A percentile compares a stretch with the other conserved stretches of the same genome.
Evolutionary conservation across 2,329 filamentous ascomycete genomes (phyloP).

Genomic region (Penicillium fuscoglaucum): DNA sequence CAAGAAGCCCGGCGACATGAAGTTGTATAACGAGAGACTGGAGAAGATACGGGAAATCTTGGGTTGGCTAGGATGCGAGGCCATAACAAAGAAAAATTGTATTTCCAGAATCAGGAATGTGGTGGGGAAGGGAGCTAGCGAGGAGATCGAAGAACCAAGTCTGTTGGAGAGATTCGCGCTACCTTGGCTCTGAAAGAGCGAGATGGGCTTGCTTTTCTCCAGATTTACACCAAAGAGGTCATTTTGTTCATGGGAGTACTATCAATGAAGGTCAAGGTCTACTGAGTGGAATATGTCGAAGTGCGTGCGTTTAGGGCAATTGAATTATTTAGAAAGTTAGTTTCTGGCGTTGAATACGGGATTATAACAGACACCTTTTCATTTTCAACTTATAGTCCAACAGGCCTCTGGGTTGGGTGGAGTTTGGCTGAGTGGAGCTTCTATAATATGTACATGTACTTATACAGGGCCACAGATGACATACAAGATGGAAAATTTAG

Average conservation of each 20-base stretch:
- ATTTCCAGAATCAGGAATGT: background rate
- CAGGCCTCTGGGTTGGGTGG: background rate
- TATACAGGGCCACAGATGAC: background rate
- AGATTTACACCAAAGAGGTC: background rate
- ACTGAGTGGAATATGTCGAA: background rate
- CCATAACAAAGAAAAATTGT: background rate
- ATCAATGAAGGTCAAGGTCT: background rate
- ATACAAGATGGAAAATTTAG: background rate
- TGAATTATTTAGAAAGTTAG: background rate
- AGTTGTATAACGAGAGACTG: background rate
- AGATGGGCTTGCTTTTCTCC: background rate
- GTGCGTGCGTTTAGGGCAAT: background rate
- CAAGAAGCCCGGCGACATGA: background rate
- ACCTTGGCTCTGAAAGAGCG: background rate
- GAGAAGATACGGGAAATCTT: background rate
- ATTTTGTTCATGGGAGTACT: background rate
- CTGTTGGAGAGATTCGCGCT: background rate
- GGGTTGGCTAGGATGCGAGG: background rate
- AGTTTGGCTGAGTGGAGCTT: background rate
- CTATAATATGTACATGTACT: background rate
- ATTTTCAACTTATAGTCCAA: background rate
- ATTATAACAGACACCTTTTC: background rate
- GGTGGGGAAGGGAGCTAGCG: background rate
- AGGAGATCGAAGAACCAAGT: background rate
- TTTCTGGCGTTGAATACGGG: background rate